Evolutionary conservation across 2,329 filamentous ascomycete genomes (phyloP).

Genomic region (Pleomassaria siparia): DNA sequence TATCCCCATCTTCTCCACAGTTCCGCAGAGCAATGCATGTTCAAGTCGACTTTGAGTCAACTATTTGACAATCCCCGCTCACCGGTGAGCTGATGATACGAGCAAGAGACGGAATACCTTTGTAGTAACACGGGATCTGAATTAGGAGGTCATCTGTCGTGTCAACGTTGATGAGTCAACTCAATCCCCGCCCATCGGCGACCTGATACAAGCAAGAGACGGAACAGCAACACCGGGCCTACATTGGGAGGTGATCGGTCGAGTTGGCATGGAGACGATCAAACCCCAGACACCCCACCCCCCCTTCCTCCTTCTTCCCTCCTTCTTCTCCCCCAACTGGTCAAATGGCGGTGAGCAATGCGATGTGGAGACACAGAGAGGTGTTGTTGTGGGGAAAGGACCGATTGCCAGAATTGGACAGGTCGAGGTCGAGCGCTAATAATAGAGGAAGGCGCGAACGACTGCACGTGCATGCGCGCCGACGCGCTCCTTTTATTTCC

Average conservation of each 20-base stretch:
- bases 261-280: too few species aligned
- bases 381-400: background rate
- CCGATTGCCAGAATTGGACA: background rate
- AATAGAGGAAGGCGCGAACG: conserved; percentile 1
- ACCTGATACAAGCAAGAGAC: background rate
- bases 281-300: too few species aligned
- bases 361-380: background rate
- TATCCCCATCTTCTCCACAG: background rate
- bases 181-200: background rate
- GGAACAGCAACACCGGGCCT: background rate
- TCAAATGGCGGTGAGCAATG: background rate
- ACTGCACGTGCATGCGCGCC: background rate
- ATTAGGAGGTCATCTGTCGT: too few species aligned
- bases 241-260: background rate
- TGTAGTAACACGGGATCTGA: too few species aligned
- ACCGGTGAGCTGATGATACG: too few species aligned
- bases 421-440: too few species aligned
- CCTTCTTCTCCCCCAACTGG: too few species aligned
- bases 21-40: background rate
- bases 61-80: too few species aligned
- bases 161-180: too few species aligned
- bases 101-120: too few species aligned
- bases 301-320: too few species aligned
- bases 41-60: background rate
- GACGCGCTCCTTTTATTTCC: background rate